Percentiles rank a stretch among this genome's conserved stretches.
Conservation (phyloP, 495 filamentous ascomycete genomes). For the Neurospora sp. region DNA sequence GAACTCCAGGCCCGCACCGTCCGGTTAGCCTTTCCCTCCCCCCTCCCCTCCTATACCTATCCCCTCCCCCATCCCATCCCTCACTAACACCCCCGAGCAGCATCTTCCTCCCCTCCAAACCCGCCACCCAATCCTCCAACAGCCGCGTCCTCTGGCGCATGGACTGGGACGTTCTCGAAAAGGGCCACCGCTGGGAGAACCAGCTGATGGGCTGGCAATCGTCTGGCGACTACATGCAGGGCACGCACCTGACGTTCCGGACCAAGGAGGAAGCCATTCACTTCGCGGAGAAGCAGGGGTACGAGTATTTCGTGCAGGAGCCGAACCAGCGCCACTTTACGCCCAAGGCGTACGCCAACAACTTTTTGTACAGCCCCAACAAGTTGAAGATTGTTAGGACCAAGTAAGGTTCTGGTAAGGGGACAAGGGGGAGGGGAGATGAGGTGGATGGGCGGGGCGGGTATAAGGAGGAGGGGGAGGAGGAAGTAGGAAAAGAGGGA, state of each 20-base stretch:
- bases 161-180: constrained; percentile 91
- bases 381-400: constrained; percentile 89
- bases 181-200: constrained; percentile 94
- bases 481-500: constrained; percentile 46
- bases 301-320: constrained; percentile 98
- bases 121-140: constrained; percentile 86
- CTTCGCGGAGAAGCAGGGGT: constrained; percentile 97
- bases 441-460: too few species aligned
- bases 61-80: background rate
- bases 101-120: constrained; percentile 82
- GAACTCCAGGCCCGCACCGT: constrained; percentile 90
- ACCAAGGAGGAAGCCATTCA: constrained; percentile 87
- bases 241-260: constrained; percentile 81
- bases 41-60: background rate
- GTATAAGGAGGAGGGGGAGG: too few species aligned
- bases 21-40: constrained; percentile 46
- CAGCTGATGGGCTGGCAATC: constrained; percentile 97
- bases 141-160: constrained; percentile 86
- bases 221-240: constrained; percentile 86
- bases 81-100: constrained; percentile 30
- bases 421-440: too few species aligned
- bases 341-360: constrained; percentile 93
- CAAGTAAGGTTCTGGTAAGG: constrained; percentile 46
- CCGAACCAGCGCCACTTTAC: constrained; percentile 77
- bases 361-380: constrained; percentile 75